A percentile compares a stretch with the other conserved stretches of the same genome.
These are phyloP conservation scores for Reticulascus tulasneorum DNA, from an alignment of 2,329 filamentous ascomycete genomes.

Conservation along the genomic window DNA sequence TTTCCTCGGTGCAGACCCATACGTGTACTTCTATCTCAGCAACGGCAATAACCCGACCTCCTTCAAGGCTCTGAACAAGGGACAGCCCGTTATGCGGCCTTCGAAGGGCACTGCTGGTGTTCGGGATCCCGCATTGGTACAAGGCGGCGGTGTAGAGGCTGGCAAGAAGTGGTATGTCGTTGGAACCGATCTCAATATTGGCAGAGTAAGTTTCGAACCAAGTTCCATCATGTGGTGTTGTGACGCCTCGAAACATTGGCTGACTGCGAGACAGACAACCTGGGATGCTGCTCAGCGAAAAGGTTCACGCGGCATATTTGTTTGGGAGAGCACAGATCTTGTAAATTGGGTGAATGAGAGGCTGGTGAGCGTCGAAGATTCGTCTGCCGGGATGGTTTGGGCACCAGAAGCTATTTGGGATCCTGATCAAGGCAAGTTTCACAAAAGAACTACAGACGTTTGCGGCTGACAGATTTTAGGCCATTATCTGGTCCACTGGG, in stretches of 20 bases:
- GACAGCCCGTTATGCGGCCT: constrained; percentile 42
- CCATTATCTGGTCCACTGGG: constrained; percentile 44
- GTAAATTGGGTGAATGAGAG: constrained; percentile 45
- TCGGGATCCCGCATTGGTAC: constrained; percentile 46
- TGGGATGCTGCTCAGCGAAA: constrained; percentile 50
- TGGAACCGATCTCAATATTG: constrained; percentile 51
- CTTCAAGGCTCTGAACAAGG: constrained; percentile 45
- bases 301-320: constrained; percentile 47
- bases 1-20: constrained; percentile 50
- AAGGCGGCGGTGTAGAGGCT: constrained; percentile 40
- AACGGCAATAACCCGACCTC: constrained; percentile 47
- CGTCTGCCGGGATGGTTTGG: constrained; percentile 56
- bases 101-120: constrained; percentile 49
- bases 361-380: constrained; percentile 46
- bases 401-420: constrained; percentile 54
- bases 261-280: constrained; percentile 32
- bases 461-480: constrained; percentile 18
- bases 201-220: constrained; percentile 25
- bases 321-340: constrained; percentile 52
- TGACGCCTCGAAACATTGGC: background rate
- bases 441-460: constrained; percentile 14
- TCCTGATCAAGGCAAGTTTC: constrained; percentile 32
- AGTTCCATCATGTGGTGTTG: background rate
- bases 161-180: constrained; percentile 53
- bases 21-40: constrained; percentile 51